These are phyloP conservation scores for Vitis riparia DNA, from an alignment of 164 flowering plant genomes.

Conservation along the genomic window DNA sequence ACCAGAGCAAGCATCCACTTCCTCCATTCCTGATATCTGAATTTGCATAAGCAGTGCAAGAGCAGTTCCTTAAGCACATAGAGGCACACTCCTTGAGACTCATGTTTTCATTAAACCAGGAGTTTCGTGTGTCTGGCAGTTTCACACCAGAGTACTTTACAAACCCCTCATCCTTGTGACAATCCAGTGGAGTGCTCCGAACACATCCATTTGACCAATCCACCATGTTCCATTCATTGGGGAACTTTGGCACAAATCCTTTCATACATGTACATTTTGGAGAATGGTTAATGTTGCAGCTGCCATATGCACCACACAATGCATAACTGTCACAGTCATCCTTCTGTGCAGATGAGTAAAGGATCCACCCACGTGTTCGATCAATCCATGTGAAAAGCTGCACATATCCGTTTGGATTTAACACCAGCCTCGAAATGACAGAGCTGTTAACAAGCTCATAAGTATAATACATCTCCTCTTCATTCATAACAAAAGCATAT, in stretches of 20 bases:
- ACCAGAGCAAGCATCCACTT: constrained; percentile 17
- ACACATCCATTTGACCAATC: constrained; percentile 23
- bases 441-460: neutral
- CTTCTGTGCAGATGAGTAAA: neutral
- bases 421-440: neutral
- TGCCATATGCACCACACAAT: constrained; percentile 10
- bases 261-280: constrained; percentile 17
- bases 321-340: constrained; percentile 9
- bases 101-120: constrained; percentile 3
- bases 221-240: constrained; percentile 11
- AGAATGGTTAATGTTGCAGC: constrained; percentile 1
- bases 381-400: neutral
- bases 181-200: constrained; percentile 8
- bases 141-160: neutral
- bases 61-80: too few relatives aligned
- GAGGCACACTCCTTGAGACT: constrained; percentile 6
- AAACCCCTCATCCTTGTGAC: constrained; percentile 17
- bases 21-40: neutral
- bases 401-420: neutral
- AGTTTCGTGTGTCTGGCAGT: constrained; percentile 6
- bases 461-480: neutral
- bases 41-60: too few relatives aligned
- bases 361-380: too few relatives aligned
- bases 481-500: neutral
- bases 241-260: constrained; percentile 20